phyloP scores from a whole-genome alignment of 1,139 yeast species.

The Yamadazyma blattariae region DNA sequence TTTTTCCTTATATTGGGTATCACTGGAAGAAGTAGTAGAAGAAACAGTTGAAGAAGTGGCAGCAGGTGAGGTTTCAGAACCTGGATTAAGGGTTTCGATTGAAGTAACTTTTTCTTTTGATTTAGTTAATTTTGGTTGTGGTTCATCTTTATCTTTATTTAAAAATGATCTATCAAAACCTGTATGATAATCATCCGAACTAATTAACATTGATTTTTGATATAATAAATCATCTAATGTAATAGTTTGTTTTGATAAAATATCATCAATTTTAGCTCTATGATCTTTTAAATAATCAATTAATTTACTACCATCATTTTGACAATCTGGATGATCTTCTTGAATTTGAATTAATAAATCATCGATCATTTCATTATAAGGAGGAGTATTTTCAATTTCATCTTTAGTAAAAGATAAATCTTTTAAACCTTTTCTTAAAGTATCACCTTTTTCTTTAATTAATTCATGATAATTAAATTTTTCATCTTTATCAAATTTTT shows the following conservation, averaged over 20 bases:
- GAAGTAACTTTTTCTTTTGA: slow-evolving; percentile 17
- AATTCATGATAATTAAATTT: slow-evolving; percentile 44
- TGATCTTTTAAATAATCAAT: slow-evolving; percentile 53
- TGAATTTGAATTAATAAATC: slow-evolving; percentile 74
- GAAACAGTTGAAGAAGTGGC: too few relatives aligned
- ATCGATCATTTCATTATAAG: slow-evolving; percentile 90
- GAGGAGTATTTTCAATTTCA: slow-evolving; percentile 67
- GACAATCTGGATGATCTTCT: slow-evolving; percentile 52
- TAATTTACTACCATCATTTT: slow-evolving; percentile 40
- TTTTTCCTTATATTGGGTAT: slow-evolving; percentile 12
- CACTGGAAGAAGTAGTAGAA: too few relatives aligned
- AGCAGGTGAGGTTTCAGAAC: slow-evolving; percentile 9
- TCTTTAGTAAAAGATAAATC: slow-evolving; percentile 42
- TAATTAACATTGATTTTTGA: slow-evolving; percentile 73
- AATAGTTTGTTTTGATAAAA: slow-evolving; percentile 55
- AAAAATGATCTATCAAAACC: slow-evolving; percentile 87
- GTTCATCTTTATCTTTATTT: slow-evolving; percentile 50
- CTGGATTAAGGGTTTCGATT: slow-evolving; percentile 28
- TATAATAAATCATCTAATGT: slow-evolving; percentile 64
- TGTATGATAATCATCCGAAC: slow-evolving; percentile 90
- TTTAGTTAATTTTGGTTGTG: slow-evolving; percentile 9
- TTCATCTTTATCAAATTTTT: slow-evolving; percentile 56
- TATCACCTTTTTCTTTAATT: slow-evolving; percentile 32
- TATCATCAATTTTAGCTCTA: slow-evolving; percentile 64
- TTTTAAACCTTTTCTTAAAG: slow-evolving; percentile 41